Conservation (phyloP, 306 rosid species). For the Mimosa pudica region DNA sequence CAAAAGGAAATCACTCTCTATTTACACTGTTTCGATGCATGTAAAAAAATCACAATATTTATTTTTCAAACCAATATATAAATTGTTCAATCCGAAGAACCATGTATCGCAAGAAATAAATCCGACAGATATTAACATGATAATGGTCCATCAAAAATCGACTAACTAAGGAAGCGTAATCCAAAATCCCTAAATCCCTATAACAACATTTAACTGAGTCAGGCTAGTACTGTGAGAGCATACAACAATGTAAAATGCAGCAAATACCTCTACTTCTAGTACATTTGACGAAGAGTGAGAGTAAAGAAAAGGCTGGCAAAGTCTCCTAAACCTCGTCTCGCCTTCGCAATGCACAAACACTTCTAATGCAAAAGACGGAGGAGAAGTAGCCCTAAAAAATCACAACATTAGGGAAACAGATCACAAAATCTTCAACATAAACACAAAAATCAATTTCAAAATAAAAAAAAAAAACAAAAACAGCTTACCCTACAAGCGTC, state of each 20-base stretch:
- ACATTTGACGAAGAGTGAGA: slow-evolving; percentile 96
- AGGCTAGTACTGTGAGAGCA: slow-evolving; percentile 23
- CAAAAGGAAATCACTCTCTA: slow-evolving; percentile 21
- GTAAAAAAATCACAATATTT: not conserved
- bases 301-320: slow-evolving; percentile 96
- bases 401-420: slow-evolving; percentile 25
- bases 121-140: not conserved
- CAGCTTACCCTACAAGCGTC: slow-evolving; percentile 75
- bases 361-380: slow-evolving; percentile 97
- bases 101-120: slow-evolving; percentile 17
- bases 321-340: slow-evolving; percentile 97
- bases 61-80: slow-evolving; percentile 23
- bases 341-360: slow-evolving; percentile 98
- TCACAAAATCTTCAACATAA: slow-evolving; percentile 28
- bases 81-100: slow-evolving; percentile 2
- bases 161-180: not conserved
- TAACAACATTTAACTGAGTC: not conserved
- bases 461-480: not conserved
- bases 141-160: slow-evolving; percentile 9
- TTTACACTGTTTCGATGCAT: slow-evolving; percentile 8
- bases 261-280: slow-evolving; percentile 94
- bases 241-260: slow-evolving; percentile 10
- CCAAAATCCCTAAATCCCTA: slow-evolving; percentile 18
- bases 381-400: slow-evolving; percentile 83
- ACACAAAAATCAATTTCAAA: not conserved